Evolutionary conservation across 2,329 filamentous ascomycete species (phyloP).

Genomic region (Mycocentrospora acerina): DNA sequence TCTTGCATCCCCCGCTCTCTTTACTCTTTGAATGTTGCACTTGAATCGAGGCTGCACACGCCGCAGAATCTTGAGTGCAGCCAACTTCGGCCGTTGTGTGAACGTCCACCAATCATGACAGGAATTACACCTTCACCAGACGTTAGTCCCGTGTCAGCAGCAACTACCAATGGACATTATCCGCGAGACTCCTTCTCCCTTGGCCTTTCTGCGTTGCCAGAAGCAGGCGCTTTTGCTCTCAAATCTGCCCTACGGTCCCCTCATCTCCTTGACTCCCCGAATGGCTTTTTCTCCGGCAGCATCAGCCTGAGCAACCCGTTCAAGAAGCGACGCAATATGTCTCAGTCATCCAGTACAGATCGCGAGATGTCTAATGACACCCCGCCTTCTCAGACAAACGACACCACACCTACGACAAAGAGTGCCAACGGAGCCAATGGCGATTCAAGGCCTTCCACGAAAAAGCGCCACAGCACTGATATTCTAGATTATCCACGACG

Average conservation of each 20-base stretch:
- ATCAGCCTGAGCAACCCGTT: constrained; percentile 32
- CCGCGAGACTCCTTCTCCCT: constrained; percentile 44
- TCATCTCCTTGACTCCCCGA: constrained; percentile 42
- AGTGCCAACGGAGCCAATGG: constrained; percentile 22
- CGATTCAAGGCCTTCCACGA: constrained; percentile 32
- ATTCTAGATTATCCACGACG: constrained; percentile 47
- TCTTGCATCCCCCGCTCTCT: too few relatives aligned
- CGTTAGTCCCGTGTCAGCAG: constrained; percentile 47
- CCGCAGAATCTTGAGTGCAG: constrained; percentile 32
- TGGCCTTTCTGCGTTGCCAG: constrained; percentile 42
- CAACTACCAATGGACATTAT: constrained; percentile 42
- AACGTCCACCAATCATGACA: constrained; percentile 44
- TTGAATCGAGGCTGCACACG: constrained; percentile 30
- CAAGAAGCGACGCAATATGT: constrained; percentile 47
- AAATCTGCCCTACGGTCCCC: constrained; percentile 42
- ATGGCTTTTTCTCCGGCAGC: constrained; percentile 34
- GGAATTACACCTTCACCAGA: constrained; percentile 44
- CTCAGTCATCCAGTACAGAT: constrained; percentile 45
- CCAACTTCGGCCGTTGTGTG: constrained; percentile 25
- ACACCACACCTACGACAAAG: constrained; percentile 33
- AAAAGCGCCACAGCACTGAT: constrained; percentile 44
- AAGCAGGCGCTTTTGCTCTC: constrained; percentile 39
- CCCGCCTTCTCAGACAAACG: constrained; percentile 29
- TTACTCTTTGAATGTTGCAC: constrained; percentile 2
- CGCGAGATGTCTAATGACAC: constrained; percentile 42